Conservation (phyloP, 305 asterid species). For the Coffea humblotiana region DNA sequence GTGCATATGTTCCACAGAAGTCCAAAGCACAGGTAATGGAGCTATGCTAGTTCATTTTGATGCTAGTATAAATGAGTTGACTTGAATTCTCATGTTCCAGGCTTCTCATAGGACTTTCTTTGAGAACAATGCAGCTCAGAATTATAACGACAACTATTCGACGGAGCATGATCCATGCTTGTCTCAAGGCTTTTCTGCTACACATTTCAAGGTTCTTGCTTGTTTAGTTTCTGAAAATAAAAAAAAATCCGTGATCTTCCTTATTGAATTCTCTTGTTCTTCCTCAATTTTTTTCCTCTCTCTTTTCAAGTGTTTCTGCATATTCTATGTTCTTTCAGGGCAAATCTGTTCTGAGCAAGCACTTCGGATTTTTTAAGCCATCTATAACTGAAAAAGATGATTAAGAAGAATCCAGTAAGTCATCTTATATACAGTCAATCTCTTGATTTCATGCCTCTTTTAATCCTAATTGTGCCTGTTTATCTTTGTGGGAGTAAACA, state of each 20-base stretch:
- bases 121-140: slow-evolving; percentile 50
- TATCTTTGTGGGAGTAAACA: slow-evolving; percentile 29
- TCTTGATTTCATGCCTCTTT: not conserved
- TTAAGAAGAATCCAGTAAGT: slow-evolving; percentile 44
- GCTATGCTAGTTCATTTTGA: not conserved
- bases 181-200: slow-evolving; percentile 41
- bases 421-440: not conserved
- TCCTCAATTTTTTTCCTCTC: not conserved
- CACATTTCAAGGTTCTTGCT: slow-evolving; percentile 40
- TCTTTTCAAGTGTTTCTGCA: not conserved
- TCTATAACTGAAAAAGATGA: slow-evolving; percentile 41
- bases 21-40: not conserved
- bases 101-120: slow-evolving; percentile 9
- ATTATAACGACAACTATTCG: slow-evolving; percentile 25
- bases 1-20: not conserved
- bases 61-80: not conserved
- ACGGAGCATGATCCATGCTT: slow-evolving; percentile 36
- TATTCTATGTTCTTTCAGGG: slow-evolving; percentile 39
- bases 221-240: not conserved
- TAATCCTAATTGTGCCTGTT: not conserved
- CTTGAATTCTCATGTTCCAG: not conserved
- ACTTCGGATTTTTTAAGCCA: slow-evolving; percentile 56
- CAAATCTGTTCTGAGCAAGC: slow-evolving; percentile 55
- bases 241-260: not conserved
- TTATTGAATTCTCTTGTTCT: not conserved